phyloP scores from a whole-genome alignment of 257 asterid species.

The Przewalskia tangutica region DNA sequence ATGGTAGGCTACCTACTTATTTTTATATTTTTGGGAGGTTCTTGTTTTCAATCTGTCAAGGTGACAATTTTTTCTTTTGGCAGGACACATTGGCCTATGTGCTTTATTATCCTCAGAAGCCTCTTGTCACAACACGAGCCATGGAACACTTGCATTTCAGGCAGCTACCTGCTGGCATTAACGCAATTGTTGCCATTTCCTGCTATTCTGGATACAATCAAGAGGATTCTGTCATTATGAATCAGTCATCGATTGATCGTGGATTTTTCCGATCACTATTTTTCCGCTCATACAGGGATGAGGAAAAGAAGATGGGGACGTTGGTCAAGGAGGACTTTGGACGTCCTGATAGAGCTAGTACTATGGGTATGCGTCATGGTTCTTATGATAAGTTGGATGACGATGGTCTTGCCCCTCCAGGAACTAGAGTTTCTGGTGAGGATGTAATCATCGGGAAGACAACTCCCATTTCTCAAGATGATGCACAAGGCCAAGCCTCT shows the following conservation, averaged over 20 bases:
- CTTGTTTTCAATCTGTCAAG: not conserved
- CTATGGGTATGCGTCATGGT: conserved; percentile 99
- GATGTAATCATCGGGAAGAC: conserved; percentile 97
- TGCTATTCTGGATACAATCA: conserved; percentile 97
- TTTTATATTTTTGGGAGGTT: not conserved
- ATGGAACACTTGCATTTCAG: conserved; percentile 98
- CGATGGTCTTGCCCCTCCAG: conserved; percentile 98
- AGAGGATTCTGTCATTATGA: conserved; percentile 97
- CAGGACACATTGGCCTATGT: conserved; percentile 98
- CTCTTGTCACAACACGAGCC: conserved; percentile 96
- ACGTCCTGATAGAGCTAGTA: conserved; percentile 79
- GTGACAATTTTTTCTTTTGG: not conserved
- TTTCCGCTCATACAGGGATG: conserved; percentile 93
- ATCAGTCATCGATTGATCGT: conserved; percentile 93
- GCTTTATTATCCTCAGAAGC: conserved; percentile 92
- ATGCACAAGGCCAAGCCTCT: conserved; percentile 71
- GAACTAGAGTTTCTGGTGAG: conserved; percentile 91
- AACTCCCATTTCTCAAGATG: conserved; percentile 82
- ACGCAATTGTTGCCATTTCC: conserved; percentile 90
- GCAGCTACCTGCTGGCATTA: conserved; percentile 97
- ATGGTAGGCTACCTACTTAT: conserved; percentile 47
- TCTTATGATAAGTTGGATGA: conserved; percentile 92
- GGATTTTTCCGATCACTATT: conserved; percentile 90
- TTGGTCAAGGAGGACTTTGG: conserved; percentile 96
- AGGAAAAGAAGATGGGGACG: conserved; percentile 98